These are phyloP conservation scores for Globisporangium emineosum DNA, from an alignment of 352 stramenopile genomes.

Conservation along the genomic window DNA sequence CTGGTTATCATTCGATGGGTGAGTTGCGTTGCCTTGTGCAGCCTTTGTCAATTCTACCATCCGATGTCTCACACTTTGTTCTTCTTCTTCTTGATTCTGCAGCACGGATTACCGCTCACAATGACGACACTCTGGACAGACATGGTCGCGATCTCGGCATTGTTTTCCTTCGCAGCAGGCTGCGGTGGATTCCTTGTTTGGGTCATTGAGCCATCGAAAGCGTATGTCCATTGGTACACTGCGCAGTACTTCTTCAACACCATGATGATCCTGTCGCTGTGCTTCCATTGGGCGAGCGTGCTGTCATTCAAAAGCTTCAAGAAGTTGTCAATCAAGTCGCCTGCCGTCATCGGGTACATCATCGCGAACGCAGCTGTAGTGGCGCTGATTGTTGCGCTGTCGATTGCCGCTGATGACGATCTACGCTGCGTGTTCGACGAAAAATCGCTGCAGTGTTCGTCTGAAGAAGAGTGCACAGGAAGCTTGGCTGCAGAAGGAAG, in stretches of 20 bases:
- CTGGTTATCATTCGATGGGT: conserved; percentile 83
- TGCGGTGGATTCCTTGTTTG: conserved; percentile 81
- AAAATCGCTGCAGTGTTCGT: conserved; percentile 51
- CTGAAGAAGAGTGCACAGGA: conserved; percentile 46
- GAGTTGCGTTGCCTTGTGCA: not conserved
- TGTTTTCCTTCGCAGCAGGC: conserved; percentile 82
- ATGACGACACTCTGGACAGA: conserved; percentile 85
- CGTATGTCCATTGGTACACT: conserved; percentile 83
- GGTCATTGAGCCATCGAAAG: conserved; percentile 79
- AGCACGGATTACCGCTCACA: conserved; percentile 77
- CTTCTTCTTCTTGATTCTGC: conserved; percentile 3
- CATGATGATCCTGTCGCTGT: conserved; percentile 85
- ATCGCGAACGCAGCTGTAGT: conserved; percentile 62
- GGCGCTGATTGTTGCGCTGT: conserved; percentile 63
- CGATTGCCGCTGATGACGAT: conserved; percentile 45
- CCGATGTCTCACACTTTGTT: not conserved
- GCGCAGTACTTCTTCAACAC: conserved; percentile 88
- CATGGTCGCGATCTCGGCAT: conserved; percentile 74
- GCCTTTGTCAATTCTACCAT: not conserved
- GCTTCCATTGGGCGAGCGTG: conserved; percentile 84
- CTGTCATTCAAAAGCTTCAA: conserved; percentile 87
- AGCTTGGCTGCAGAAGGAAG: conserved; percentile 64
- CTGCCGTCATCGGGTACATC: conserved; percentile 70
- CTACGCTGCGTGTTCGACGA: conserved; percentile 74
- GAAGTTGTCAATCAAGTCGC: conserved; percentile 79